A percentile compares a stretch with the other conserved stretches of the same genome.
Evolutionary conservation across 2,329 filamentous ascomycete species (phyloP).

Genomic region (Alternaria consortialis): DNA sequence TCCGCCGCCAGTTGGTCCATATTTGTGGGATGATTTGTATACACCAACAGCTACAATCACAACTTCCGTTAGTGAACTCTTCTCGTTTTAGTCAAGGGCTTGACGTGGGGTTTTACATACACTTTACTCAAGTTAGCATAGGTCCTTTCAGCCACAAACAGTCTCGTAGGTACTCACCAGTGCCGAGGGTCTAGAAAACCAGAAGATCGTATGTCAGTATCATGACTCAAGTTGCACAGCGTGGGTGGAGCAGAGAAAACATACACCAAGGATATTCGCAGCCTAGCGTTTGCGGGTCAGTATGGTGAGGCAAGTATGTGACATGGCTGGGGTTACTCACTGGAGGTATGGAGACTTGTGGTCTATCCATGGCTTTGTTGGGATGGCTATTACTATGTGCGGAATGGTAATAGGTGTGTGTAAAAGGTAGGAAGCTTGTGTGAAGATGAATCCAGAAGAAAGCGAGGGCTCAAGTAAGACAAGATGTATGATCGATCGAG

Average conservation of each 20-base stretch:
- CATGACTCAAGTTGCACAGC: not conserved
- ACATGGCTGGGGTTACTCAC: constrained; percentile 25
- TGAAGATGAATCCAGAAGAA: not conserved
- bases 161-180: constrained; percentile 36
- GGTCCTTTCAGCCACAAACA: not conserved
- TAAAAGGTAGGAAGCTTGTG: not conserved
- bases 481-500: not conserved
- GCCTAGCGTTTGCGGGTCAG: constrained; percentile 44
- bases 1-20: constrained; percentile 69
- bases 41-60: constrained; percentile 51
- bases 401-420: not conserved
- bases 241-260: constrained; percentile 17
- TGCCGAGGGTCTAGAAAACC: constrained; percentile 48
- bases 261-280: constrained; percentile 52
- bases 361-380: constrained; percentile 33
- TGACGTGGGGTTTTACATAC: constrained; percentile 22
- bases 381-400: not conserved
- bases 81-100: not conserved
- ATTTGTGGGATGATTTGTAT: constrained; percentile 58
- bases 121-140: constrained; percentile 32
- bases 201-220: constrained; percentile 22
- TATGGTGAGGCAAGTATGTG: not conserved
- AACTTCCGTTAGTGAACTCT: constrained; percentile 25
- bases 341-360: constrained; percentile 48
- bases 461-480: not conserved